Base-by-base conservation (phyloP, 345 rosid species). In the Aquilaria yunnanensis region DNA sequence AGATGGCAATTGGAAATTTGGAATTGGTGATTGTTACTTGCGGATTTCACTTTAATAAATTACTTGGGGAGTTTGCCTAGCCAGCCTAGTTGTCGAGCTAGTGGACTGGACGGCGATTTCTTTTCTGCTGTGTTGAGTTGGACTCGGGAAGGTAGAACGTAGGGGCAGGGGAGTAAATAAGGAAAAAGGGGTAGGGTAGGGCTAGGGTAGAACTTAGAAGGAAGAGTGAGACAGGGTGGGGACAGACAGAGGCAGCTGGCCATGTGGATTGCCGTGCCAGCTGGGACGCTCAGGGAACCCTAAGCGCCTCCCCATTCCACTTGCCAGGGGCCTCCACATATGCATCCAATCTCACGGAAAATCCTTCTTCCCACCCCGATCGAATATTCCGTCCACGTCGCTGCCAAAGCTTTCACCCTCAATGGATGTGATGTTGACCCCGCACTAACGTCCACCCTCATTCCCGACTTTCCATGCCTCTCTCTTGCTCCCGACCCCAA, bases 191-290 rank as follows among this genome's bases (percentile, higher is more conserved):
- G 29, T 4, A 29, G 3, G 12, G 2, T 8, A 33, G 32, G 70
- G 59, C 23, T 23, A 23, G 23, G 23, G 64, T 52, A 53, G 16
- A 54, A 29, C 13, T 0, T 60, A 29, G 8, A 55, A 10, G 23
- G 14, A 14, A 13, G 2, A 50, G 29, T 14, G 47, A 31, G 11
- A 31, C 1, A 10, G 8, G 33, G 29, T 11, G 14, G 10, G 2
- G 9, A 37, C 4, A 46, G 37, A 55, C 12, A 56, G 63, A 12
- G 62, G 70, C 64, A 70, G 69, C 71, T 67, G 71, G 74, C 75
- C 72, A 70, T 51, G 78, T 63, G 74, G 70, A 60, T 66, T 60
- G 78, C 61, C 70, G 70, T 61, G 67, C 78, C 78, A 75, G 72
- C 72, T 56, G 75, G 72, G 75, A 64, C 75, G 16, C 59, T 63